Percentiles rank a stretch among this genome's conserved stretches.
phyloP scores from a whole-genome alignment of 345 rosid species.

The Sonneratia caseolaris region DNA sequence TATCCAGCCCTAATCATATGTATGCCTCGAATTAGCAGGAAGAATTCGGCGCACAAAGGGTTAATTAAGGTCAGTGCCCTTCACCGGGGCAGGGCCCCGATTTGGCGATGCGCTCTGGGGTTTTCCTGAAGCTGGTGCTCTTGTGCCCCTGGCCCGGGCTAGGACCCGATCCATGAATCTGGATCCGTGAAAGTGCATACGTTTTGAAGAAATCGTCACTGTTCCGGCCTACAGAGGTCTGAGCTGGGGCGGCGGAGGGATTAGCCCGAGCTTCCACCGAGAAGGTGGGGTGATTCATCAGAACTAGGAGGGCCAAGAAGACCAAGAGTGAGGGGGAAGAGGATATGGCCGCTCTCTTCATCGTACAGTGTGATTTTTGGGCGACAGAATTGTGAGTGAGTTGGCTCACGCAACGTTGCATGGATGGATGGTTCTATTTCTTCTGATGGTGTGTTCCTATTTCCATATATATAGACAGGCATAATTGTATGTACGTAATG shows the following conservation, averaged over 20 bases:
- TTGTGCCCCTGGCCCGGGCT: conserved; percentile 45
- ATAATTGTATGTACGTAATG: not conserved
- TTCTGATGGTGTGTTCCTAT: not conserved
- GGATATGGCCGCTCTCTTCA: not conserved
- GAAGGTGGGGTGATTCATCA: not conserved
- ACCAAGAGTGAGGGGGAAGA: not conserved
- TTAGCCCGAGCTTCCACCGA: not conserved
- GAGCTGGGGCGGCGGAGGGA: not conserved
- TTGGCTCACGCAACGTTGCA: conserved; percentile 1
- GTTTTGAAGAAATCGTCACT: not conserved
- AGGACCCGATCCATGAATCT: conserved; percentile 25
- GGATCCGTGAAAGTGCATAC: conserved; percentile 5
- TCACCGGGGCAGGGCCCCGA: conserved; percentile 34
- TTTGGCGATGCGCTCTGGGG: conserved; percentile 21
- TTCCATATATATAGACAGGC: not conserved
- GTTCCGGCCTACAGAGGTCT: not conserved
- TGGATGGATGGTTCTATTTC: not conserved
- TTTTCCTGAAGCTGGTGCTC: conserved; percentile 7
- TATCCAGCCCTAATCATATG: no score
- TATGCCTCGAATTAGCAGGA: not conserved
- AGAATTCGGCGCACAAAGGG: not conserved
- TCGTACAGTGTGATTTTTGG: not conserved
- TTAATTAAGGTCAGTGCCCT: conserved; percentile 21
- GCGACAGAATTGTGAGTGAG: not conserved
- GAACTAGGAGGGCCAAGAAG: not conserved